Evolutionary conservation across 164 flowering plant species (phyloP).

Genomic region (Platanus orientalis): DNA sequence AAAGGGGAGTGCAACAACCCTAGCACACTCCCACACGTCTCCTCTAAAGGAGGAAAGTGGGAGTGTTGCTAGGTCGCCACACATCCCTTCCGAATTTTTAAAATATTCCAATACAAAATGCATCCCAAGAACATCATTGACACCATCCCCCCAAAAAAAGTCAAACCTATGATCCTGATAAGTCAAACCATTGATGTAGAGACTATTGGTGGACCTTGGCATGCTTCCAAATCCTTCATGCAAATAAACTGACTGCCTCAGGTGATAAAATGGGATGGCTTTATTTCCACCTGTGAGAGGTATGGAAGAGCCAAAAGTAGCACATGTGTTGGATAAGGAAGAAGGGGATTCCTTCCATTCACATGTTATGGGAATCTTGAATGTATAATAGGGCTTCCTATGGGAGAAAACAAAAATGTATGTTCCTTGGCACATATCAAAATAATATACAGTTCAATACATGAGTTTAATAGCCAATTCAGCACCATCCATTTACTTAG

Average conservation of each 20-base stretch:
- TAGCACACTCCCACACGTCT: too few species aligned
- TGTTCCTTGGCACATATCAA: conserved; percentile 42
- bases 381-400: conserved; percentile 71
- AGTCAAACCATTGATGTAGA: conserved; percentile 31
- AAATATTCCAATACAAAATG: too few species aligned
- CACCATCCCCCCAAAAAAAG: conserved; percentile 55
- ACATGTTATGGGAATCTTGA: conserved; percentile 69
- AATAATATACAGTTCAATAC: conserved; percentile 4
- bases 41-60: too few species aligned
- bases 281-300: conserved; percentile 81
- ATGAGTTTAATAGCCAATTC: background rate
- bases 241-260: conserved; percentile 42
- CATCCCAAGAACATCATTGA: too few species aligned
- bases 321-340: conserved; percentile 76
- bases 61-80: too few species aligned
- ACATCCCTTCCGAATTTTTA: too few species aligned
- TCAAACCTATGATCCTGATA: conserved; percentile 53
- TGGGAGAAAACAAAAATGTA: conserved; percentile 90
- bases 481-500: background rate
- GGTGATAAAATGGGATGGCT: conserved; percentile 61
- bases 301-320: conserved; percentile 74
- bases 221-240: conserved; percentile 55
- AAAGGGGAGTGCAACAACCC: too few species aligned
- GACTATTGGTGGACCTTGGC: conserved; percentile 40
- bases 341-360: conserved; percentile 77